Conservation (phyloP, 2,329 filamentous ascomycete species). For the Beauveria caledonica region DNA sequence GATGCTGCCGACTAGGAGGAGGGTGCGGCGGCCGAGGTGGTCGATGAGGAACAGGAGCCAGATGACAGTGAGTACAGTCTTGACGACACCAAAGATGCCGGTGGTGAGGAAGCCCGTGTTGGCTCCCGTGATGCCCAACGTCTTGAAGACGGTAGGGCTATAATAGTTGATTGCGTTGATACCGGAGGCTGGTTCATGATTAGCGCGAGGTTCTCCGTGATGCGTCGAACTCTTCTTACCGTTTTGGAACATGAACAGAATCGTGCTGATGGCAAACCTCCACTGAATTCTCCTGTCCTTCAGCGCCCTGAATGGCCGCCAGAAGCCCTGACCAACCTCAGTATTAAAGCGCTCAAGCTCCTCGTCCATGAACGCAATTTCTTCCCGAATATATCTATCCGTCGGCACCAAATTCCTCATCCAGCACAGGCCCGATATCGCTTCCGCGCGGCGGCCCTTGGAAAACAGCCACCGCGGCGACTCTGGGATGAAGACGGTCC, state of each 20-base stretch:
- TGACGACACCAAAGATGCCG: constrained; percentile 70
- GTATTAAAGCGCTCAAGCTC: constrained; percentile 57
- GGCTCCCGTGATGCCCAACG: constrained; percentile 37
- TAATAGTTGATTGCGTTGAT: constrained; percentile 79
- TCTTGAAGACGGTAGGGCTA: constrained; percentile 36
- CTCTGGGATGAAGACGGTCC: constrained; percentile 53
- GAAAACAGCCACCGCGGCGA: constrained; percentile 63
- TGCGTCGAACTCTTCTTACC: constrained; percentile 29
- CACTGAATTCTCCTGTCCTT: constrained; percentile 53
- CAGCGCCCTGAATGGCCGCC: constrained; percentile 58
- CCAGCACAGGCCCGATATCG: constrained; percentile 52
- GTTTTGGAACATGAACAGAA: constrained; percentile 76
- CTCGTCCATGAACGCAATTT: constrained; percentile 61
- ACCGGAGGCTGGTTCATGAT: constrained; percentile 32
- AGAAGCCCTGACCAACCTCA: constrained; percentile 63
- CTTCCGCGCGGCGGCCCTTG: constrained; percentile 51
- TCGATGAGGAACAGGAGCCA: constrained; percentile 66
- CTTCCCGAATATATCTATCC: constrained; percentile 63
- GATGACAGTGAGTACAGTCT: constrained; percentile 58
- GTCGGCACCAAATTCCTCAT: constrained; percentile 49
- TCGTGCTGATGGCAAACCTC: constrained; percentile 64
- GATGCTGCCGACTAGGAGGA: constrained; percentile 55
- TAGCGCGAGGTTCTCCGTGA: background rate
- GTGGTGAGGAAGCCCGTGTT: constrained; percentile 49
- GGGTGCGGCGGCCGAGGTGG: constrained; percentile 41